Evolutionary conservation across 192 early-diverging fungal genomes (phyloP), one percentile per base, ranked within the genome.

Genomic region (Umbelopsis vinacea): DNA sequence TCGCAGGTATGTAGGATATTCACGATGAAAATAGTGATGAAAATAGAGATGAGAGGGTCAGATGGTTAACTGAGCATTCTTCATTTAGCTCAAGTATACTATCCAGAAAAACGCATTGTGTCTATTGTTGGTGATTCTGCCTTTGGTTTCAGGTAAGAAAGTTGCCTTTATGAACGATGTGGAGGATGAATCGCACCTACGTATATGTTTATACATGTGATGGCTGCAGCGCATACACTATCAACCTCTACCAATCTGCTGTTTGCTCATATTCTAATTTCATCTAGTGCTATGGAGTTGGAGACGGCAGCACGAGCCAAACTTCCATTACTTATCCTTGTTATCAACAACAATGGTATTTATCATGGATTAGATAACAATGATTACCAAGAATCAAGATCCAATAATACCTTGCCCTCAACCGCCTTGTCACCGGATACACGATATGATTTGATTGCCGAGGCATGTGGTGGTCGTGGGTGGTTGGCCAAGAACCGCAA

Each of bases 321-420:
- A 10, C 71, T 92, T 50, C 87, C 91, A n/a, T 76, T 92, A 12
- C 22, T 93, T 4, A 82, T 92, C n/a, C 83, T 93, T 29, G 87
- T 93, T 7, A 90, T 93, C 70, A 93, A 93, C 78, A 93, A 93
- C 74, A 91, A 88, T 38, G 92, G 92, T 15, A 92, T 93, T 15
- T 92, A 92, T 74, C 85, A 86, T 80, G 92, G 92, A 9, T 69
- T 92, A 45, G 85, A 87, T 6, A 9, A 74, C 21, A 67, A 76
- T 37, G 77, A 88, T 35, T 92, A 86, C 68, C 75, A 75, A 9
- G 24, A 53, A 14, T 75, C 85, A 2, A 78, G 79, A 15, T 50
- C 54, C 3, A 52, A 69, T 21, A 78, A 81, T 48, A 70, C 21
- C 17, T 69, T 92, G 73, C 91, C 91, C 9, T 77, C 88, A 4